Percentiles rank a stretch among this genome's conserved stretches.
phyloP scores from a whole-genome alignment of 176 grass and related monocot genomes.

The Carex myosuroides region DNA sequence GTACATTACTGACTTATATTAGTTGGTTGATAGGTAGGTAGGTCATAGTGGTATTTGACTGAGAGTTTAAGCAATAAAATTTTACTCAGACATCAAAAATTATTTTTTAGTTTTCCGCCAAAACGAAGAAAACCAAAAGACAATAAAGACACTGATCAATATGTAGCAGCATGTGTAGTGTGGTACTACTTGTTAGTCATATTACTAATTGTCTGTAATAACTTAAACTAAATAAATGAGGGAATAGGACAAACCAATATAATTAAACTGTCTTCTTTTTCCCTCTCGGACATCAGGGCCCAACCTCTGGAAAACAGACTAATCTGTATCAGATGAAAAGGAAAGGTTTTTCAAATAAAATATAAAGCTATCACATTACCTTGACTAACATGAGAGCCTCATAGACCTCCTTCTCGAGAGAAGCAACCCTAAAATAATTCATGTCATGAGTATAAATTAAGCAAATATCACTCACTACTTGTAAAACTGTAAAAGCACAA shows the following conservation, averaged over 20 bases:
- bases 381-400: constrained; percentile 86
- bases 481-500: background rate
- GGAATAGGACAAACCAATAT: constrained; percentile 47
- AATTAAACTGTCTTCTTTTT: constrained; percentile 88
- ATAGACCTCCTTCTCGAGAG: constrained; percentile 65
- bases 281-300: constrained; percentile 81
- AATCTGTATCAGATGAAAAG: background rate
- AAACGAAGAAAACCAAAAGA: background rate
- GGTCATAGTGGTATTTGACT: background rate
- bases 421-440: constrained; percentile 46
- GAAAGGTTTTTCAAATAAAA: background rate
- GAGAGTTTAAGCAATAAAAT: background rate
- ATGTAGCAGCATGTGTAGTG: too few relatives aligned
- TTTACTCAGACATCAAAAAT: background rate
- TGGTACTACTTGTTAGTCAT: background rate
- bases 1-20: background rate
- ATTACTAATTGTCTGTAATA: background rate
- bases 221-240: background rate
- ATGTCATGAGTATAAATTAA: background rate
- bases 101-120: background rate
- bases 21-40: background rate
- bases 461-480: background rate
- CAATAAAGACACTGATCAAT: background rate
- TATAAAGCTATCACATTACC: constrained; percentile 23
- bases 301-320: constrained; percentile 45